Conservation (phyloP, 2,329 filamentous ascomycete species). For the Aschersonia sp. region DNA sequence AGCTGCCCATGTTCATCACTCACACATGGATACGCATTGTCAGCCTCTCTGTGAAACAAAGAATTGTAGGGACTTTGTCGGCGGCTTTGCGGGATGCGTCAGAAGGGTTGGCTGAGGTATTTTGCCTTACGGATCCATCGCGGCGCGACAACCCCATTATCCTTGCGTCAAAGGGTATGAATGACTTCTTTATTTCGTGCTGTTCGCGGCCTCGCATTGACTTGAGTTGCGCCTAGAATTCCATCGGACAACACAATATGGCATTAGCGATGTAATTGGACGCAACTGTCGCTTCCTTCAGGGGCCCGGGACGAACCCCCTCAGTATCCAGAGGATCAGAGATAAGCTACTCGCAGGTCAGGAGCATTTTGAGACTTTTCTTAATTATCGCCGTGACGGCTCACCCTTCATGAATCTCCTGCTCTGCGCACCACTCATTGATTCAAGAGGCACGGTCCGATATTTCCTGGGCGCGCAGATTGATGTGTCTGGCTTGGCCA, state of each 20-base stretch:
- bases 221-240: conserved; percentile 37
- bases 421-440: conserved; percentile 56
- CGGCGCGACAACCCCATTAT: conserved; percentile 62
- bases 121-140: conserved; percentile 62
- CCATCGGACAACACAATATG: conserved; percentile 60
- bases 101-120: conserved; percentile 62
- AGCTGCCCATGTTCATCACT: conserved; percentile 58
- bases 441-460: conserved; percentile 48
- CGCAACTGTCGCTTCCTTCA: conserved; percentile 69
- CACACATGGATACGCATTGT: conserved; percentile 55
- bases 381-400: conserved; percentile 66
- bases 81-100: conserved; percentile 51
- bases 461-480: conserved; percentile 60
- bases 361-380: conserved; percentile 57
- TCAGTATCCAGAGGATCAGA: conserved; percentile 45
- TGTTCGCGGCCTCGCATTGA: too few species aligned
- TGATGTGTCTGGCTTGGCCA: conserved; percentile 53
- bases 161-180: conserved; percentile 56
- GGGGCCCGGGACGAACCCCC: conserved; percentile 52
- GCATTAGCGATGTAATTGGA: conserved; percentile 56
- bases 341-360: conserved; percentile 44
- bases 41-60: conserved; percentile 51
- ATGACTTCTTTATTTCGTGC: neutral
- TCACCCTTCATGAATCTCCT: conserved; percentile 64
- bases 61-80: conserved; percentile 53